Evolutionary conservation across 345 rosid genomes (phyloP).

Genomic region (Clarkia xantiana): DNA sequence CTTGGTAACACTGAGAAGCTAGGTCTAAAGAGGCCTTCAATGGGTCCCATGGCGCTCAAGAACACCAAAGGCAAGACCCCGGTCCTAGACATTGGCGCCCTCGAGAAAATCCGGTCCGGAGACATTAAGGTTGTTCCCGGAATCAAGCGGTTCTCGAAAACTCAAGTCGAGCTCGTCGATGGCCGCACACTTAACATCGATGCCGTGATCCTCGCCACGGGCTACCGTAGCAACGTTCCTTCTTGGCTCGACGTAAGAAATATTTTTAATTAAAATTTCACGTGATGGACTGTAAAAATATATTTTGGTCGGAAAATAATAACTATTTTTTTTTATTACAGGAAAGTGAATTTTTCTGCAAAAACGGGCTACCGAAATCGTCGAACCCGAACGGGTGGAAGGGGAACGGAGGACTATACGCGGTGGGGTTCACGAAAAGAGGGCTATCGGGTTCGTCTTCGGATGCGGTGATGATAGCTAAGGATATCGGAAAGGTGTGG

Average conservation of each 20-base stretch:
- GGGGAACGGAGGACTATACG: constrained; percentile 65
- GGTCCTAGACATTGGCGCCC: constrained; percentile 62
- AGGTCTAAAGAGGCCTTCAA: constrained; percentile 52
- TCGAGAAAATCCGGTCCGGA: constrained; percentile 54
- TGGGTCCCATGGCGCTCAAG: constrained; percentile 60
- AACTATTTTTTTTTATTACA: constrained; percentile 14
- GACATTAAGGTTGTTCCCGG: constrained; percentile 59
- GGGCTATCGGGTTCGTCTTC: constrained; percentile 78
- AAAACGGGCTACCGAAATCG: constrained; percentile 51
- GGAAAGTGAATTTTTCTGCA: constrained; percentile 72
- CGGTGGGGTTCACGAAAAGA: constrained; percentile 86
- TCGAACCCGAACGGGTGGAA: constrained; percentile 77
- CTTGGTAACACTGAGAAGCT: constrained; percentile 47
- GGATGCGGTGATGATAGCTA: constrained; percentile 58
- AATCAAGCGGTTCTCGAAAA: constrained; percentile 36
- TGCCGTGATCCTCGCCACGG: constrained; percentile 73
- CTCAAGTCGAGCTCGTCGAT: constrained; percentile 51
- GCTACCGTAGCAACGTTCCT: constrained; percentile 88
- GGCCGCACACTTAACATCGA: constrained; percentile 48
- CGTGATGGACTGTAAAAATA: too few species aligned
- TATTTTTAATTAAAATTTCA: too few species aligned
- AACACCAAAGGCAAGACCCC: constrained; percentile 62
- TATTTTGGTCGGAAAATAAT: too few species aligned
- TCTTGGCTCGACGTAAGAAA: constrained; percentile 68
- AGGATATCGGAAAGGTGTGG: constrained; percentile 73